A percentile compares a stretch with the other conserved stretches of the same genome.
Evolutionary conservation across 2,329 filamentous ascomycete genomes (phyloP).

Genomic region (Arthrinium phaeospermum): DNA sequence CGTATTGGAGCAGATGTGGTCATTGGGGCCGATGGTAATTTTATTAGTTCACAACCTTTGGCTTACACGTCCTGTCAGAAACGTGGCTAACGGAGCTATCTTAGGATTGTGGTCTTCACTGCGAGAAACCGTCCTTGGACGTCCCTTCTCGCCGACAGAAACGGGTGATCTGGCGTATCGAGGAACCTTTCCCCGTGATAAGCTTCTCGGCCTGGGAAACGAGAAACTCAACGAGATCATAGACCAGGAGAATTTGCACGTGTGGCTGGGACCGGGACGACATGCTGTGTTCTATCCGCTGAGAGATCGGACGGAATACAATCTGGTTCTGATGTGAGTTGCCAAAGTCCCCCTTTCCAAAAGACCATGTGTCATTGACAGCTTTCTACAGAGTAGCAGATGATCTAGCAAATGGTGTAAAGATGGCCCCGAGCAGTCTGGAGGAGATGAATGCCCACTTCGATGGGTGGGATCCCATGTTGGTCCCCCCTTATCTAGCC

Average conservation of each 20-base stretch:
- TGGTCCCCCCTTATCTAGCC: background rate
- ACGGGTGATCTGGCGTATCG: conserved; percentile 20
- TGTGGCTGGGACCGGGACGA: conserved; percentile 18
- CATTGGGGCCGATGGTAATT: conserved; percentile 6
- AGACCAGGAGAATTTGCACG: background rate
- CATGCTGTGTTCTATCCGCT: conserved; percentile 21
- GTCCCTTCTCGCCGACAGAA: background rate
- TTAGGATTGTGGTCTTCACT: conserved; percentile 5
- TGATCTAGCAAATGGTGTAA: background rate
- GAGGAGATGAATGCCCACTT: conserved; percentile 18
- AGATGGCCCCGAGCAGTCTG: background rate
- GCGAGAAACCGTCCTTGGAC: background rate
- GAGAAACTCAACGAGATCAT: background rate
- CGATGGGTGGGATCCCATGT: conserved; percentile 19
- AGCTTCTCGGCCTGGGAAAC: background rate
- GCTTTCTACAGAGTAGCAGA: background rate
- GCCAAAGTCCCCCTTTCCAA: background rate
- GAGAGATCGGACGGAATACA: conserved; percentile 5
- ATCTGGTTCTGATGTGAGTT: conserved; percentile 2
- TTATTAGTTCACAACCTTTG: background rate
- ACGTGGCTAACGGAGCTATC: background rate
- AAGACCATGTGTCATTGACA: background rate
- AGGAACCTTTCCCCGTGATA: background rate
- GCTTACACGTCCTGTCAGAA: background rate
- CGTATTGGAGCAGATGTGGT: conserved; percentile 5